Evolutionary conservation across 2,329 filamentous ascomycete species (phyloP).

Genomic region (Lachnellula suecica): DNA sequence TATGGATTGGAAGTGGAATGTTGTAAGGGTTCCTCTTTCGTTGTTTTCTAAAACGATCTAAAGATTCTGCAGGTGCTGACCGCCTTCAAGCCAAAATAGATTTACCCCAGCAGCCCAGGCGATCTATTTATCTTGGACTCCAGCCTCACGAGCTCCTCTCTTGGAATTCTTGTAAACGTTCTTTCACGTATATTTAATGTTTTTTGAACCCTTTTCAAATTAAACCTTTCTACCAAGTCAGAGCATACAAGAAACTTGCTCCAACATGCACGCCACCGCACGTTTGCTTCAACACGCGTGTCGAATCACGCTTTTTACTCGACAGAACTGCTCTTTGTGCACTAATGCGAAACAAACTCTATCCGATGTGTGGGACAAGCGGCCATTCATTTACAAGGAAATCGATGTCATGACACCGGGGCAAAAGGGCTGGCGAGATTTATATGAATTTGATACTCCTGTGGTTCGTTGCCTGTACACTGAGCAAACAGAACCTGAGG

Average conservation of each 20-base stretch:
- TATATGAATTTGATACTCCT: slow-evolving; percentile 81
- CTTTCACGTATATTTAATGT: too few relatives aligned
- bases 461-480: slow-evolving; percentile 51
- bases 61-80: too few relatives aligned
- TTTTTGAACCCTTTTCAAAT: too few relatives aligned
- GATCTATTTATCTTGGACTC: too few relatives aligned
- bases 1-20: not conserved
- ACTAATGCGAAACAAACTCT: slow-evolving; percentile 66
- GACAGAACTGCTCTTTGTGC: slow-evolving; percentile 71
- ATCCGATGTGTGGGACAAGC: slow-evolving; percentile 63
- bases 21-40: not conserved
- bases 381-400: slow-evolving; percentile 68
- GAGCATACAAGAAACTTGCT: not conserved
- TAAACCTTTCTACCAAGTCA: not conserved
- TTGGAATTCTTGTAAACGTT: too few relatives aligned
- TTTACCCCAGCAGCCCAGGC: too few relatives aligned
- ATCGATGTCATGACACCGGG: slow-evolving; percentile 66
- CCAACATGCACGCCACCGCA: slow-evolving; percentile 55
- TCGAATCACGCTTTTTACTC: slow-evolving; percentile 74
- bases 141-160: too few relatives aligned
- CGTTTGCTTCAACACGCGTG: slow-evolving; percentile 51
- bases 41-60: too few relatives aligned
- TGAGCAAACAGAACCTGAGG: not conserved
- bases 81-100: too few relatives aligned
- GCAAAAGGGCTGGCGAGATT: slow-evolving; percentile 63